These are phyloP conservation scores for Zygotorulaspora danielsina DNA, from an alignment of 805 yeast genomes.

Conservation along the genomic window DNA sequence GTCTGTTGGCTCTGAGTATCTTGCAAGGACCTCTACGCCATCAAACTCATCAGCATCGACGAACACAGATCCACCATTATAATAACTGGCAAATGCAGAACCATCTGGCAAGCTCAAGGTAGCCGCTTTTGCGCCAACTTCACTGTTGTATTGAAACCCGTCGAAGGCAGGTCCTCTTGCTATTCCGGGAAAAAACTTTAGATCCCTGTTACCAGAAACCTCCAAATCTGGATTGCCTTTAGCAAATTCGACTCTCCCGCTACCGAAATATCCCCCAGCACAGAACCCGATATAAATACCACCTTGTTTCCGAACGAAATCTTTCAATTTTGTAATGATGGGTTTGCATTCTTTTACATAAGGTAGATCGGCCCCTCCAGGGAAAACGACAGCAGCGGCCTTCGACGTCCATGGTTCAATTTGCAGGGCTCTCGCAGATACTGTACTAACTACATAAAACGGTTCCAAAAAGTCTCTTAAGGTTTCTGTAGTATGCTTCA, in stretches of 20 bases:
- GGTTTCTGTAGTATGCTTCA: conserved; percentile 76
- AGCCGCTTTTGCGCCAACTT: conserved; percentile 67
- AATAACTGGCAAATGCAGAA: conserved; percentile 43
- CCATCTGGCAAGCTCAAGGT: conserved; percentile 40
- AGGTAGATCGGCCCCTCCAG: conserved; percentile 97
- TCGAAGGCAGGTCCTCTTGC: conserved; percentile 76
- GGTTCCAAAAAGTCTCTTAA: conserved; percentile 75
- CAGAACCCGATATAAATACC: conserved; percentile 87
- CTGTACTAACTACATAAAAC: conserved; percentile 76
- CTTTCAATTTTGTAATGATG: conserved; percentile 55
- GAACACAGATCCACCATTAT: conserved; percentile 89
- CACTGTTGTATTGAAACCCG: conserved; percentile 78
- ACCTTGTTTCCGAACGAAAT: conserved; percentile 65
- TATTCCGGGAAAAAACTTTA: conserved; percentile 75
- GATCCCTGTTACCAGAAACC: conserved; percentile 81
- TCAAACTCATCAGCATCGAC: conserved; percentile 61
- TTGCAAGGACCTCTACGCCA: conserved; percentile 69
- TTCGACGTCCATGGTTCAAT: conserved; percentile 87
- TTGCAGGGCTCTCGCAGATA: conserved; percentile 55
- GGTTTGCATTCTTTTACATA: conserved; percentile 72
- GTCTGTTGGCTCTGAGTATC: conserved; percentile 53
- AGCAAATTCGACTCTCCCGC: conserved; percentile 76
- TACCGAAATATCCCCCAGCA: conserved; percentile 90
- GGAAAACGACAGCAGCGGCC: conserved; percentile 76
- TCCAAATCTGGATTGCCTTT: conserved; percentile 66